These are phyloP conservation scores for Amauroascus verrucosus DNA, from an alignment of 2,329 filamentous ascomycete genomes.

Conservation along the genomic window DNA sequence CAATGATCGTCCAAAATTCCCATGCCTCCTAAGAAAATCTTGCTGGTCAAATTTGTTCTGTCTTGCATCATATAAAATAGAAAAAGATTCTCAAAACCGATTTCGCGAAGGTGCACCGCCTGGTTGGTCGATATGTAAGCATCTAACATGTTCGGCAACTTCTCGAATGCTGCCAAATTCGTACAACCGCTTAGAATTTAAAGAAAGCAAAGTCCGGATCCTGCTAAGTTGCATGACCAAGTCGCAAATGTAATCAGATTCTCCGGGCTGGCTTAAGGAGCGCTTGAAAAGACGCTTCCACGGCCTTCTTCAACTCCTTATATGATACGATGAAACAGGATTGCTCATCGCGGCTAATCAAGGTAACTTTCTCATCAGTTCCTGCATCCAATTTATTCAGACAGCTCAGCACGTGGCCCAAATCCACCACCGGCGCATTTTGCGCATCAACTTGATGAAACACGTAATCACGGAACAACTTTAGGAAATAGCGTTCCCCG, in stretches of 20 bases:
- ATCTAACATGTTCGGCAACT: background rate
- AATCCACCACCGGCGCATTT: constrained; percentile 70
- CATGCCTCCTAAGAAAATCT: background rate
- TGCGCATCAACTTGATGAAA: constrained; percentile 90
- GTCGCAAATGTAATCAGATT: background rate
- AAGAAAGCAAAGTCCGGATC: background rate
- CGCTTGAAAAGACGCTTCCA: constrained; percentile 53
- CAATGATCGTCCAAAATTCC: background rate
- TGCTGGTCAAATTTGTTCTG: background rate
- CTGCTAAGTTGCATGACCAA: background rate
- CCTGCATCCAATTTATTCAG: constrained; percentile 91
- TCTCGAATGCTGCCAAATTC: background rate
- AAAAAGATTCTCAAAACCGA: background rate
- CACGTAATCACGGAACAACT: constrained; percentile 91
- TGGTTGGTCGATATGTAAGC: background rate
- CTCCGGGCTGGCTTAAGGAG: constrained; percentile 37
- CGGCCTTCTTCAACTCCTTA: constrained; percentile 65
- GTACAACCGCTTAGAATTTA: background rate
- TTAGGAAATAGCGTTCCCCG: constrained; percentile 82
- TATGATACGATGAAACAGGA: constrained; percentile 81
- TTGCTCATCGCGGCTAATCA: constrained; percentile 84
- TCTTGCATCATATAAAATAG: background rate
- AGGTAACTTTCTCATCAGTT: constrained; percentile 69
- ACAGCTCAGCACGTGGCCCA: constrained; percentile 77
- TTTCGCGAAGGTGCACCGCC: background rate